A percentile compares a stretch with the other conserved stretches of the same genome.
Evolutionary conservation across 768 basidiomycete genomes (phyloP).

Genomic region (Pulveroboletus sp.): DNA sequence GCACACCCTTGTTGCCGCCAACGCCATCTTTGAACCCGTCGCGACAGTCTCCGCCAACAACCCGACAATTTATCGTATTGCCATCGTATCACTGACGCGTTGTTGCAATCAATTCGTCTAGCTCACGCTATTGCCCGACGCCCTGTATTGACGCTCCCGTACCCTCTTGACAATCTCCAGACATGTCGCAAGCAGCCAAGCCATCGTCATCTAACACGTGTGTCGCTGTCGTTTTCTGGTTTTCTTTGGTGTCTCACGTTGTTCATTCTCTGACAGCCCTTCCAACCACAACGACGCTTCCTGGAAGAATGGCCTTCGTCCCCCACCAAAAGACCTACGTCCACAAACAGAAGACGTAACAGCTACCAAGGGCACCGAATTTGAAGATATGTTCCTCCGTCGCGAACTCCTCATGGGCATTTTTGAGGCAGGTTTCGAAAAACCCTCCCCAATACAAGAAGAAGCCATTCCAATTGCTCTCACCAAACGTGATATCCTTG

Average conservation of each 20-base stretch:
- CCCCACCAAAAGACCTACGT: slow-evolving; percentile 85
- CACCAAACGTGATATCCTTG: slow-evolving; percentile 88
- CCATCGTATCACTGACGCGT: slow-evolving; percentile 21
- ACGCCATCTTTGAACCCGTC: slow-evolving; percentile 8
- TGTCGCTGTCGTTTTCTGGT: background rate
- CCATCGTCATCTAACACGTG: slow-evolving; percentile 32
- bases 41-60: slow-evolving; percentile 11
- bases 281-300: slow-evolving; percentile 29
- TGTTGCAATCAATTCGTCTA: slow-evolving; percentile 17
- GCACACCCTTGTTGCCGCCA: slow-evolving; percentile 10
- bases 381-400: slow-evolving; percentile 89
- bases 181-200: slow-evolving; percentile 30
- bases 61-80: slow-evolving; percentile 12
- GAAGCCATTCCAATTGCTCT: slow-evolving; percentile 96
- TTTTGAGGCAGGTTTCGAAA: slow-evolving; percentile 97
- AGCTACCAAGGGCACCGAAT: slow-evolving; percentile 88
- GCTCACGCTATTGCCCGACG: slow-evolving; percentile 11
- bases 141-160: slow-evolving; percentile 8
- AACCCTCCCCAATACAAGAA: slow-evolving; percentile 97
- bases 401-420: slow-evolving; percentile 99
- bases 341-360: slow-evolving; percentile 98
- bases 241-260: slow-evolving; percentile 3
- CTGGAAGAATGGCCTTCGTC: slow-evolving; percentile 78
- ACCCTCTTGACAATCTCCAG: slow-evolving; percentile 9
- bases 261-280: slow-evolving; percentile 15